phyloP scores from a whole-genome alignment of 352 stramenopile genomes.

The Lagenidium sp. region DNA sequence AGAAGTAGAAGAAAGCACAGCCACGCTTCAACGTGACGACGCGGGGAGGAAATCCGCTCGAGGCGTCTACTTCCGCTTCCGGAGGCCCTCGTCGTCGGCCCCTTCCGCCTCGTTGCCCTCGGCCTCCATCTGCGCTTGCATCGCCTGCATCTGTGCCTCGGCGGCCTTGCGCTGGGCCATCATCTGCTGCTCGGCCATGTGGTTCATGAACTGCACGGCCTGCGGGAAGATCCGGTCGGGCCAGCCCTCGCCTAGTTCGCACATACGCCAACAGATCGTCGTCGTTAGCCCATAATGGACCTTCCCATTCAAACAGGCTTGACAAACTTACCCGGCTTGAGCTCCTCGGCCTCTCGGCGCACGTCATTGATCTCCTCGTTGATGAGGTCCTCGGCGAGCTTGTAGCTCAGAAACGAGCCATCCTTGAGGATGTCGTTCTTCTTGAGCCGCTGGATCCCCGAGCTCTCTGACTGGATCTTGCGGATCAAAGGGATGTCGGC shows the following conservation, averaged over 20 bases:
- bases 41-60: no score
- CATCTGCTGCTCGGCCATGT: conserved; percentile 83
- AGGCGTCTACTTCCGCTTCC: conserved; percentile 56
- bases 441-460: conserved; percentile 78
- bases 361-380: conserved; percentile 85
- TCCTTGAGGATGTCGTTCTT: conserved; percentile 87
- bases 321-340: conserved; percentile 58
- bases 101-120: conserved; percentile 15
- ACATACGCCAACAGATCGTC: no score
- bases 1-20: no score
- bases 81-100: conserved; percentile 22
- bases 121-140: conserved; percentile 44
- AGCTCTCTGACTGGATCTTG: conserved; percentile 82
- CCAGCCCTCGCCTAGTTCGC: conserved; percentile 57
- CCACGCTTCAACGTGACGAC: no score
- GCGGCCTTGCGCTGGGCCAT: conserved; percentile 60
- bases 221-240: conserved; percentile 84
- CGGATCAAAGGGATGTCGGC: conserved; percentile 80
- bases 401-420: conserved; percentile 82
- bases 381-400: conserved; percentile 81
- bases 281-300: no score
- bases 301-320: no score
- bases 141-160: conserved; percentile 62
- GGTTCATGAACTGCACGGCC: conserved; percentile 85
- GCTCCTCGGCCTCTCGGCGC: conserved; percentile 62